Evolutionary conservation across 352 stramenopile species (phyloP), one percentile per base, ranked within the genome.

Genomic region (Peronosclerospora sorghi): DNA sequence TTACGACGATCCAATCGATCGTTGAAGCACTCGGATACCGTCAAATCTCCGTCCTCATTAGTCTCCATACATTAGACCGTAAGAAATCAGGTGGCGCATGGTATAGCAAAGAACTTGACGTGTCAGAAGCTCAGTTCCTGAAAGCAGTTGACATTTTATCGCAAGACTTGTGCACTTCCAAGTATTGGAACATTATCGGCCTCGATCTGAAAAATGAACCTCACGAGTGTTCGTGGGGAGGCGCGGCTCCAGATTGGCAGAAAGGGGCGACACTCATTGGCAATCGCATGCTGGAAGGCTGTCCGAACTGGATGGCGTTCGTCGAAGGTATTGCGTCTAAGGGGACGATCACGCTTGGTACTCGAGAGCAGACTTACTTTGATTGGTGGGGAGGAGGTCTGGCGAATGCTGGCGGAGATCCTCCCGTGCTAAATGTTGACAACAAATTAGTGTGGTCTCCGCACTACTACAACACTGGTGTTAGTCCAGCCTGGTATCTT

Each of bases 201-300:
- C 54, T 84, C 0, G 72, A 84, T 34, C 34, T 85, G 14, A 85
- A 85, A 54, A 85, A 85, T 32, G 73, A 85, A 24, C 73, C 73
- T 2, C 46, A 79, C 38, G 54, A 73, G 32, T 71, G 62, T 29
- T 64, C 67, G 7, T 85, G 73, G 73, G 49, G 55, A 4, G 68
- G 65, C 1, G 37, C 34, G 0, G 53, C 36, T 5, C 64, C 69
- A 7, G 65, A 78, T 23, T 82, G 66, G 66, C 51, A 72, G 14
- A 54, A 72, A 6, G 73, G 73, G n/a, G 62, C 73, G 18, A 69
- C 59, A 9, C 32, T 70, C 8, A 85, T 85, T 26, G 70, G 67
- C 21, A 68, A 76, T 37, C 49, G 54, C 13, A 83, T 85, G 68
- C 63, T 85, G 8, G 44, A 68, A 30, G 70, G 45, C 3, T 85